Base-by-base conservation (phyloP, 1,139 yeast genomes). In the Yamadazyma spencermartinsiae region DNA sequence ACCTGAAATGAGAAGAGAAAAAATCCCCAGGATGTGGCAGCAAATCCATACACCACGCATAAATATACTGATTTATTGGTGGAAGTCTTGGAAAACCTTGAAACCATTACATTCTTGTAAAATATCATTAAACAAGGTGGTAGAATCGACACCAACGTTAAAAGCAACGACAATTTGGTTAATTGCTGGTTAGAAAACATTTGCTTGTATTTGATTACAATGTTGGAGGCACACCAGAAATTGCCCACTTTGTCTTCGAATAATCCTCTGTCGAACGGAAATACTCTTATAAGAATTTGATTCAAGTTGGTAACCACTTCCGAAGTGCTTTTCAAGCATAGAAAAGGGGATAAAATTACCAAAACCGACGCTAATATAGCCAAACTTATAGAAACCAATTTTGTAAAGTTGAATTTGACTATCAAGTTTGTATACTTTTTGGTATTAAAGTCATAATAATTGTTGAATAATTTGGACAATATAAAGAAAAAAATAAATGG, bases 231-330 rank as follows among this genome's bases (percentile, higher is more conserved):
- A 60, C 98, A 90, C 99, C 99, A 92, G 52, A 92, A 83, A 56
- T 90, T 92, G 35, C 96, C 97, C 11, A 94, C 98, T 60, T 92
- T 92, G 58, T 92, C 98, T 60, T 92, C 98, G 72, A 94, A 92
- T n/a, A 94, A 72, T 0, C 98, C 98, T 55, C 98, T 74, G 34
- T 80, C 79, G 54, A 92, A 90, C 1, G 99, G 98, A 60, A 92
- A 92, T 21, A 92, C 83, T 48, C 98, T 75, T 34, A 70, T 61
- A 14, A 87, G 62, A 33, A 67, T 72, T 60, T 61, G 79, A 40
- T 28, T 19, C 52, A 55, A 40, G 26, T 43, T 43, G 9, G 40
- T 35, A 2, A 49, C 37, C 51, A 67, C 5, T 20, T 39, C 35
- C 49, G 36, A 40, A 52, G 51, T 3, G 39, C 32, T 7, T 49